Evolutionary conservation across 768 basidiomycete species (phyloP).

Genomic region (Trametes meyenii): DNA sequence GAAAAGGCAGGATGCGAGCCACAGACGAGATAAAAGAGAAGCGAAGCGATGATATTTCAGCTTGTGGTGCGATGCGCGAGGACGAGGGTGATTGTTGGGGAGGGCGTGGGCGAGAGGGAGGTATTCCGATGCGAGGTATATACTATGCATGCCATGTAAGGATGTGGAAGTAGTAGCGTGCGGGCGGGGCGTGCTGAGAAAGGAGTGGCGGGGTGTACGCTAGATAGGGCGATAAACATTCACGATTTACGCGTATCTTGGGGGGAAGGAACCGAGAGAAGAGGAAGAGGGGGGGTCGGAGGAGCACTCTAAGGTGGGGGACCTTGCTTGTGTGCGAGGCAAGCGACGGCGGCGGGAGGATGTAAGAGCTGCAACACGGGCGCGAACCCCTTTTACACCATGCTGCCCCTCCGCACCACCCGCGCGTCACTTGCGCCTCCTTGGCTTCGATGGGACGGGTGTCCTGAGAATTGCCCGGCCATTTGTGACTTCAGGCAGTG

Average conservation of each 20-base stretch:
- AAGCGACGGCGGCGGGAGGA: background rate
- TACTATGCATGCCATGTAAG: constrained; percentile 19
- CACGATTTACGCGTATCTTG: constrained; percentile 9
- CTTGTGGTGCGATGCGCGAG: background rate
- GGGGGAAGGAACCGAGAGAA: background rate
- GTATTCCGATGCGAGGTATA: constrained; percentile 25
- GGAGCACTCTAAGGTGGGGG: constrained; percentile 1
- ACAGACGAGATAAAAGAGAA: background rate
- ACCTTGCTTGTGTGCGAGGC: background rate
- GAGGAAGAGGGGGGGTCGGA: background rate
- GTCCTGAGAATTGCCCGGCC: background rate
- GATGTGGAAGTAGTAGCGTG: constrained; percentile 5
- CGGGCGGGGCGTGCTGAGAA: constrained; percentile 1
- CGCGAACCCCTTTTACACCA: constrained; percentile 26
- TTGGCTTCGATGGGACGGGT: background rate
- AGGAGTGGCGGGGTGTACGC: constrained; percentile 28
- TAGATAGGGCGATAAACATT: constrained; percentile 24
- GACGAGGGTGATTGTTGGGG: background rate
- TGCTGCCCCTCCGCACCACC: background rate
- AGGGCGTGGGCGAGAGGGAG: background rate
- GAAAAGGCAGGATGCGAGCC: background rate
- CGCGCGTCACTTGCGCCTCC: constrained; percentile 9
- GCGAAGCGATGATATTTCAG: constrained; percentile 15
- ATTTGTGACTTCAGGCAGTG: background rate
- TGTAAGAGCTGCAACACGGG: constrained; percentile 8